Evolutionary conservation across 2,329 filamentous ascomycete genomes (phyloP).

Genomic region (Ascosphaera aggregata): DNA sequence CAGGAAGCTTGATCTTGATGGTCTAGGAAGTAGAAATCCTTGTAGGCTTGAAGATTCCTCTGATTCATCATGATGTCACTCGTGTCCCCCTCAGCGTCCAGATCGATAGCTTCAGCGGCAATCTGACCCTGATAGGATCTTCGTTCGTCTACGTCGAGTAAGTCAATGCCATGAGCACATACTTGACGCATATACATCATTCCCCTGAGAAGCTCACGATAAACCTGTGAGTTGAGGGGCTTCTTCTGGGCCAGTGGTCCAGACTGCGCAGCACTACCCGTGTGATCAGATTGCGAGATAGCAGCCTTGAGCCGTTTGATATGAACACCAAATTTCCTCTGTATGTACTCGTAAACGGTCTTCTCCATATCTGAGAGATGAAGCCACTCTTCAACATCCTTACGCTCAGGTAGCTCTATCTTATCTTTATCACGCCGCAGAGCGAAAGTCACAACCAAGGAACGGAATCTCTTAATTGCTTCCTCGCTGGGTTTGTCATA

Average conservation of each 20-base stretch:
- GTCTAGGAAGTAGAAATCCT: constrained; percentile 63
- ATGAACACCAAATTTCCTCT: constrained; percentile 55
- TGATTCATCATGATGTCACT: constrained; percentile 36
- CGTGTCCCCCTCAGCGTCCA: constrained; percentile 53
- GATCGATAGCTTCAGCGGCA: constrained; percentile 66
- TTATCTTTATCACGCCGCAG: constrained; percentile 78
- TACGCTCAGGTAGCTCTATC: constrained; percentile 54
- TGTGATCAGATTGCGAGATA: no score
- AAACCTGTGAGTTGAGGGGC: constrained; percentile 25
- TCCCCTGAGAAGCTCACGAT: constrained; percentile 78
- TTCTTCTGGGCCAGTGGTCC: neutral
- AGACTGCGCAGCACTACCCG: neutral
- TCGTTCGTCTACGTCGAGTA: constrained; percentile 65
- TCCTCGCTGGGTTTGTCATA: constrained; percentile 63
- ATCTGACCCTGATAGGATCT: constrained; percentile 58
- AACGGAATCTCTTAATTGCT: constrained; percentile 44
- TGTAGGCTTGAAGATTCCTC: constrained; percentile 40
- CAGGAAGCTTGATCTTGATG: constrained; percentile 61
- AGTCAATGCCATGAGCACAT: constrained; percentile 81
- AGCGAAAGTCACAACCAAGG: constrained; percentile 87
- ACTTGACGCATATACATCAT: constrained; percentile 76
- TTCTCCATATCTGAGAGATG: constrained; percentile 55
- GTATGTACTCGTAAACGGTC: constrained; percentile 63
- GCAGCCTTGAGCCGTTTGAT: constrained; percentile 29
- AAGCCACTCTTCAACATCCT: constrained; percentile 36